These are phyloP conservation scores for Phytopythium oedochilum DNA, from an alignment of 352 stramenopile species.

Conservation along the genomic window DNA sequence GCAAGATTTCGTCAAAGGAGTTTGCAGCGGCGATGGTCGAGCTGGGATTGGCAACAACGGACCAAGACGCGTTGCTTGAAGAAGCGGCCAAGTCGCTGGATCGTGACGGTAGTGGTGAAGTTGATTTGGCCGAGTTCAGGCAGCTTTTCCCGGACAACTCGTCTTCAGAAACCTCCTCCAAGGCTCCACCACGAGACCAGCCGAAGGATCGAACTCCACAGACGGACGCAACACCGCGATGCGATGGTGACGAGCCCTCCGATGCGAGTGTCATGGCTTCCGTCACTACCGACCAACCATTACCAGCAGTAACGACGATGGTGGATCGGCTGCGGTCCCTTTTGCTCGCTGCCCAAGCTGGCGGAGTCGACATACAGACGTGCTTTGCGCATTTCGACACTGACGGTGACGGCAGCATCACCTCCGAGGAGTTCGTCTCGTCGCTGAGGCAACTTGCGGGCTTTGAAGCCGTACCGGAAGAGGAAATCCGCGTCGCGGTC, in stretches of 20 bases:
- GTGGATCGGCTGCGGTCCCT: conserved; percentile 22
- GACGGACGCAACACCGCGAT: not conserved
- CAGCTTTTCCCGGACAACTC: conserved; percentile 25
- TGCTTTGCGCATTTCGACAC: conserved; percentile 60
- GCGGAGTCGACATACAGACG: conserved; percentile 26
- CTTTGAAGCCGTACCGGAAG: conserved; percentile 28
- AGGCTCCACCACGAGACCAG: not conserved
- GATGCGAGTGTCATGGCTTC: not conserved
- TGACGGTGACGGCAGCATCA: conserved; percentile 37
- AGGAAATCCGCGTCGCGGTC: conserved; percentile 24
- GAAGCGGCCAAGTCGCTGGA: conserved; percentile 53
- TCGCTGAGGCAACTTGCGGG: conserved; percentile 40
- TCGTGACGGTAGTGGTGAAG: conserved; percentile 49
- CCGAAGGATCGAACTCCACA: not conserved
- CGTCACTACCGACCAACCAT: not conserved
- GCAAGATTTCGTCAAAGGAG: conserved; percentile 52
- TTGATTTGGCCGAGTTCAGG: conserved; percentile 65
- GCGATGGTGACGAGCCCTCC: not conserved
- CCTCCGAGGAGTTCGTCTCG: conserved; percentile 37
- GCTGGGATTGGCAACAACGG: conserved; percentile 30
- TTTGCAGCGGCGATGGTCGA: conserved; percentile 54
- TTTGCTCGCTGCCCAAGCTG: conserved; percentile 19
- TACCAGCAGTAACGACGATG: not conserved
- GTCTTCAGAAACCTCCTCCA: not conserved
- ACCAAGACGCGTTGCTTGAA: conserved; percentile 19